A percentile compares a stretch with the other conserved stretches of the same genome.
phyloP scores from a whole-genome alignment of 108 stramenopile genomes.

The Aureococcus anophagefferens region DNA sequence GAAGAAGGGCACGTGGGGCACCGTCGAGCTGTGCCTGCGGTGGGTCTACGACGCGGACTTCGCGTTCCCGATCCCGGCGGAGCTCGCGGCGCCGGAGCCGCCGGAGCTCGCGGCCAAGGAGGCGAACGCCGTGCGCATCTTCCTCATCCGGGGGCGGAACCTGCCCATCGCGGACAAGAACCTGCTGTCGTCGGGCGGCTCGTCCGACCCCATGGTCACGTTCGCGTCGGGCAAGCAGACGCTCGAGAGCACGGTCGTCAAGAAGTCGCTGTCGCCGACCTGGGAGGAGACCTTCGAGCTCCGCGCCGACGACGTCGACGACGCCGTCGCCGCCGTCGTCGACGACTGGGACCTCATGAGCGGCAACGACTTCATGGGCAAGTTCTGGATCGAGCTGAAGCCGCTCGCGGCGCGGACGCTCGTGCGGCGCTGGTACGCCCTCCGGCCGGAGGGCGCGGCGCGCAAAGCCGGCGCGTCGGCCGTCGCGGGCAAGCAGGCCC shows the following conservation, averaged over 20 bases:
- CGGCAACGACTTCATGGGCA: slow-evolving; percentile 14
- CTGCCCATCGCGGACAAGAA: neutral
- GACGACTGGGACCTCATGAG: slow-evolving; percentile 5
- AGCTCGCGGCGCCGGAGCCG: too few relatives aligned
- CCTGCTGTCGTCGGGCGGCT: slow-evolving; percentile 1
- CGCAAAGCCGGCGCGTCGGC: too few relatives aligned
- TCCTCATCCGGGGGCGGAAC: neutral
- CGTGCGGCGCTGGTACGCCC: neutral
- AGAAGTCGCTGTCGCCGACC: slow-evolving; percentile 5
- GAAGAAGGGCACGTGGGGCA: neutral
- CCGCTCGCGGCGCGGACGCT: neutral
- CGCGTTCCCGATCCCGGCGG: too few relatives aligned
- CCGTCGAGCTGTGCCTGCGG: neutral
- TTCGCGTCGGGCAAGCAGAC: neutral
- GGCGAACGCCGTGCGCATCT: slow-evolving; percentile 2
- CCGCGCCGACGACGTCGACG: neutral
- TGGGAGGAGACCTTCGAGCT: neutral
- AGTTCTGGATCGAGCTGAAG: neutral
- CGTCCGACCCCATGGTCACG: neutral
- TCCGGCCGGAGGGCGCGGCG: too few relatives aligned
- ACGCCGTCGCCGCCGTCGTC: neutral
- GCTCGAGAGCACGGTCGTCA: neutral
- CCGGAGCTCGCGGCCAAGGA: too few relatives aligned
- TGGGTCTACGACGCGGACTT: neutral
- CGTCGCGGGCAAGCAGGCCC: too few relatives aligned